These are phyloP conservation scores for Hondaea fermentalgiana DNA, from an alignment of 108 stramenopile species.

Conservation along the genomic window DNA sequence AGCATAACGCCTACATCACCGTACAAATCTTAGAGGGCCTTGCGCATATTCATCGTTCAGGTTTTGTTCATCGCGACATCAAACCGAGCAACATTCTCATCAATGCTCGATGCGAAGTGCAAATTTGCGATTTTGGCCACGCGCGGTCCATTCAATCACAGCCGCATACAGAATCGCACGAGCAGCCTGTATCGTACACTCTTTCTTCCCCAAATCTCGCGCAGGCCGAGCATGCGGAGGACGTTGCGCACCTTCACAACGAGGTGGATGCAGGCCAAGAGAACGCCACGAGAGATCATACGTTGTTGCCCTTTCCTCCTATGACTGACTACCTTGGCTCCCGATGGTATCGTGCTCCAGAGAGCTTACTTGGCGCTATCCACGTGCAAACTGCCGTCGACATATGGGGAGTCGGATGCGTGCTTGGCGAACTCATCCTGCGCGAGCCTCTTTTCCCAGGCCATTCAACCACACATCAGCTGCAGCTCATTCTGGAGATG, in stretches of 20 bases:
- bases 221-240: no score
- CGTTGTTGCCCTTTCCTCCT: background rate
- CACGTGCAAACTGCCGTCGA: conserved; percentile 43
- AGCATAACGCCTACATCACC: background rate
- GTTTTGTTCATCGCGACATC: conserved; percentile 49
- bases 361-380: conserved; percentile 47
- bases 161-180: no score
- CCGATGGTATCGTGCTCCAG: conserved; percentile 88
- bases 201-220: no score
- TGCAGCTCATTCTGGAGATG: conserved; percentile 46
- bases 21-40: background rate
- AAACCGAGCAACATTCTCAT: conserved; percentile 55
- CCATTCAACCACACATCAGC: conserved; percentile 46
- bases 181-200: no score
- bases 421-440: conserved; percentile 53
- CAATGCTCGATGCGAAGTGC: conserved; percentile 57
- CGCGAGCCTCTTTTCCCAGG: conserved; percentile 54
- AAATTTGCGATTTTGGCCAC: conserved; percentile 58
- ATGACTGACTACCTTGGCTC: conserved; percentile 87
- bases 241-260: background rate
- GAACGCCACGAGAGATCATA: background rate
- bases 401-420: conserved; percentile 57
- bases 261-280: background rate
- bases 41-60: background rate
- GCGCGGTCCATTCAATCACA: conserved; percentile 24